Evolutionary conservation across 169 alveolate genomes (phyloP).

Genomic region (Cryptosporidium muris): DNA sequence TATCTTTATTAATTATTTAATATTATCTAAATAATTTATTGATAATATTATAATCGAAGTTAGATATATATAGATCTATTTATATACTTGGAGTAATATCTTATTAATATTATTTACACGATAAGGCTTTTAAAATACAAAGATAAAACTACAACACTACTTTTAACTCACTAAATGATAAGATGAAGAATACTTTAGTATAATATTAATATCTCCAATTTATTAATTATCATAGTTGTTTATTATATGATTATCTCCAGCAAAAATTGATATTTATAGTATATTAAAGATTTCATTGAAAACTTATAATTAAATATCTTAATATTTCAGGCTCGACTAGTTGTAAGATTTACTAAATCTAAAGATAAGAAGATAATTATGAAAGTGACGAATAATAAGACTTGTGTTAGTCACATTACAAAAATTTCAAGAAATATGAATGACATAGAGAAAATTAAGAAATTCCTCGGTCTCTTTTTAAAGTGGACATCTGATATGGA

Average conservation of each 20-base stretch:
- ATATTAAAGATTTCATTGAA: not conserved
- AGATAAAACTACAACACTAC: no score
- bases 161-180: no score
- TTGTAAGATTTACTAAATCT: constrained; percentile 31
- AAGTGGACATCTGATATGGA: not conserved
- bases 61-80: no score
- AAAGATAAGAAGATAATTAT: constrained; percentile 34
- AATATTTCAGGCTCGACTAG: constrained; percentile 28
- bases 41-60: not conserved
- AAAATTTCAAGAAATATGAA: constrained; percentile 22
- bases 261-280: not conserved
- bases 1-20: not conserved
- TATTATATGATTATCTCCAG: not conserved
- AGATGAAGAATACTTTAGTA: no score
- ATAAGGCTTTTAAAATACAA: no score
- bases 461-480: constrained; percentile 7
- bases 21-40: not conserved
- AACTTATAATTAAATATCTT: not conserved
- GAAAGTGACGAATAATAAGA: constrained; percentile 47
- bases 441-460: constrained; percentile 48
- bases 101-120: no score
- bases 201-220: no score
- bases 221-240: not conserved
- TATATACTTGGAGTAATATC: no score
- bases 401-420: constrained; percentile 36